Base-by-base conservation (phyloP, 495 filamentous ascomycete genomes). In the Hyphodiscus hymeniophilus region DNA sequence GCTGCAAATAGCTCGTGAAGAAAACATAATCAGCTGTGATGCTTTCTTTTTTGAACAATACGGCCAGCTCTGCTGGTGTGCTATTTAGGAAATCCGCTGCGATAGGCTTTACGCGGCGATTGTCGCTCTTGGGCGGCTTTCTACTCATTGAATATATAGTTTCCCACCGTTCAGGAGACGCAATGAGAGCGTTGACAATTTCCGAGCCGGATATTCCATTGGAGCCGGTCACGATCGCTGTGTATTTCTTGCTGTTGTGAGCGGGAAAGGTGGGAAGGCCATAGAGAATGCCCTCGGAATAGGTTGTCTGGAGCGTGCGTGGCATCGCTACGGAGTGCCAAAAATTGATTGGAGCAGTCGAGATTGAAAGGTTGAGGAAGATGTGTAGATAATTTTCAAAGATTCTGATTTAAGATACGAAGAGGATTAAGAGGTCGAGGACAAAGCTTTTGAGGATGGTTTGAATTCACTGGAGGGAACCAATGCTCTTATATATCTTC, bases 1-100 rank as follows among this genome's bases (percentile, higher is more conserved):
- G 64, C 31, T 80, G 74, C 35, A 75, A 61, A 60, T 80, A 80
- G 2, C 69, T 63, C 34, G 69, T 71, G 63, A 76, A 80, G 61
- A 78, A 79, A 15, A 77, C 63, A 52, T 77, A 66, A 53, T 76
- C 74, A 17, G 53, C 64, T 21, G 8, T 56, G 49, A 34, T 55
- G 45, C 48, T 64, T 55, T 43, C 54, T 7, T 55, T 49, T 16
- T 35, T 50, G 6, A 67, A 63, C 17, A 74, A 48, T 7, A 57
- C 50, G 7, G 50, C 46, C 0, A 67, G 62, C 44, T 76, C 68
- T 36, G 69, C 64, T 13, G 67, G 57, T 0, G 67, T 57, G 11
- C 59, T 50, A 12, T 62, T 57, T 6, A 76, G 53, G 28, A 77
- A 73, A 53, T 79, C 74, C 7, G 69, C 51, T 1, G 67, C 56